Evolutionary conservation across 2,329 filamentous ascomycete species (phyloP), one percentile per base, ranked within the genome.

Genomic region (Penicillium brevicompactum): DNA sequence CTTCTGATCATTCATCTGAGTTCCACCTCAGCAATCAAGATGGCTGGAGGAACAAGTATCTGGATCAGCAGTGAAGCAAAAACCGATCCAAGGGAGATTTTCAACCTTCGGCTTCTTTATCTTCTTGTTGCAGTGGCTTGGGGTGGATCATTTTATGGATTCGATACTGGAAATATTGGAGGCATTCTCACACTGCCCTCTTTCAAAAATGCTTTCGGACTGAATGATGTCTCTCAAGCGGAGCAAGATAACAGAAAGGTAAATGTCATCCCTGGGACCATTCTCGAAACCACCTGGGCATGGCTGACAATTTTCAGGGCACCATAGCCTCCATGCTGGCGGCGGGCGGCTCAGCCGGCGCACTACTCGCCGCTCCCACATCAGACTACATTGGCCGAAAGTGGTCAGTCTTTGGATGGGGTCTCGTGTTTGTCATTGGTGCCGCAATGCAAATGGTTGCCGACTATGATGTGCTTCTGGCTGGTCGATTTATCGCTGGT

Each of bases 101-200:
- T 74, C 63, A 76, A 76, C 53, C 55, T 63, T 14, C 67, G 60
- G 16, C 66, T 76, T 9, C 64, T 70, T 5, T 69, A 69, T 24
- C 62, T 75, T 3, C 66, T 70, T 2, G 55, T 69, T 13, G 69
- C 71, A 0, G 70, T 74, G 18, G 68, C 71, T 7, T 71, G 73
- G 58, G 74, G 71, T 3, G 74, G 74, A 6, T 75, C 71, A 38
- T 67, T 71, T 5, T 76, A 76, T 59, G 74, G 73, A 16, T 75
- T 76, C 37, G 74, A 76, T 45, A 69, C 71, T 40, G 73, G 73
- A 16, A 75, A 75, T 41, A 76, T 76, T 32, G 73, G 73, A 1
- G 74, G 74, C 3, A 70, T 74, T 27, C 51, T 76, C 41, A 75
- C 70, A 1, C 66, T 76, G 5, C 64, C 70, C 1, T 71, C 70